phyloP scores from a whole-genome alignment of 345 rosid species.

The Anacardium occidentale region DNA sequence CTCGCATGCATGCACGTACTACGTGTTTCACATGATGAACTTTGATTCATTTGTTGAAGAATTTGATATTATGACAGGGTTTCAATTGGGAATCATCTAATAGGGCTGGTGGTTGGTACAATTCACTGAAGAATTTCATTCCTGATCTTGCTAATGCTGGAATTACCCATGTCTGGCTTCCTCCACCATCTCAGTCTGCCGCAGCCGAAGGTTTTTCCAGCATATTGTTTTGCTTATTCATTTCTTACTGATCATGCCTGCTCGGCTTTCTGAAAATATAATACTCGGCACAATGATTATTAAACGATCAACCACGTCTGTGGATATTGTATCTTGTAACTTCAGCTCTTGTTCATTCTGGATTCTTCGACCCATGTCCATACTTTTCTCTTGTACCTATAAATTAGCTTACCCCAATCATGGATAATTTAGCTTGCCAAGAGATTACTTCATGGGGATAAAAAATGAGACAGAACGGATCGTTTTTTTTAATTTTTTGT shows the following conservation, averaged over 20 bases:
- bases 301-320: too few species aligned
- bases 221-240: not conserved
- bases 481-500: too few species aligned
- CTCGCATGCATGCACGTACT: not conserved
- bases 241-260: not conserved
- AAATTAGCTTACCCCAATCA: too few species aligned
- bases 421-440: too few species aligned
- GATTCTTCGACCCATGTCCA: too few species aligned
- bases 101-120: conserved; percentile 79
- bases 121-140: conserved; percentile 49
- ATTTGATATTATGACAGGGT: conserved; percentile 40
- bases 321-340: too few species aligned
- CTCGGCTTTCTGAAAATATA: not conserved
- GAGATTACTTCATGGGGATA: too few species aligned
- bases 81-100: conserved; percentile 88
- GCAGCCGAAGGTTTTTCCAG: conserved; percentile 48
- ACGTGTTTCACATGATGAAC: too few species aligned
- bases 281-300: too few species aligned
- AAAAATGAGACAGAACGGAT: too few species aligned
- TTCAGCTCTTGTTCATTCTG: too few species aligned
- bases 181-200: conserved; percentile 85
- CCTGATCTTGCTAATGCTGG: conserved; percentile 66
- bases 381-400: too few species aligned
- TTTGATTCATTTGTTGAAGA: not conserved
- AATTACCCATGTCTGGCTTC: conserved; percentile 90